phyloP scores from a whole-genome alignment of 2,329 filamentous ascomycete genomes.

The Aspergillus persii region DNA sequence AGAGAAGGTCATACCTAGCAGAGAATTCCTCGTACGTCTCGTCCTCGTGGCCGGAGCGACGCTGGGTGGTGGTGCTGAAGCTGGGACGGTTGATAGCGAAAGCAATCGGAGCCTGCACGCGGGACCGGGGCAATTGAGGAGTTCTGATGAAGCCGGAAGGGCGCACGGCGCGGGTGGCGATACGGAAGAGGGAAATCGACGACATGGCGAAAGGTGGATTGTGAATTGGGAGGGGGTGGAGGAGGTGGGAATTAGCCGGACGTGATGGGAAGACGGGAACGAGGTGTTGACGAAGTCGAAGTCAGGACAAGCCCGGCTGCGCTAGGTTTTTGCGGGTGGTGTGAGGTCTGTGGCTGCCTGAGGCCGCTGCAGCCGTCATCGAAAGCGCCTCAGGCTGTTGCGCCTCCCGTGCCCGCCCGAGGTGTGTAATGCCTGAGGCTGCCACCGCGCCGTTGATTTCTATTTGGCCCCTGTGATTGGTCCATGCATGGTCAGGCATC shows the following conservation, averaged over 20 bases:
- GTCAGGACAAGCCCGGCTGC: conserved; percentile 20
- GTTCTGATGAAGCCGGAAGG: conserved; percentile 62
- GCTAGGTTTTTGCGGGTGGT: conserved; percentile 41
- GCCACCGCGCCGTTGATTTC: conserved; percentile 17
- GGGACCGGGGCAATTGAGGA: conserved; percentile 57
- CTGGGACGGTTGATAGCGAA: conserved; percentile 60
- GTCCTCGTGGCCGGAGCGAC: conserved; percentile 68
- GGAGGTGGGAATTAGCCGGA: neutral
- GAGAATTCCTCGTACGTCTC: conserved; percentile 99
- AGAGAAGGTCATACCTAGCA: conserved; percentile 68
- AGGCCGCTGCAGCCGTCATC: conserved; percentile 18
- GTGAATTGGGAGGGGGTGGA: conserved; percentile 22
- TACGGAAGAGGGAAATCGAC: conserved; percentile 66
- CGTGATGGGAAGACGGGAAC: conserved; percentile 10
- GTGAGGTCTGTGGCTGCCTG: conserved; percentile 30
- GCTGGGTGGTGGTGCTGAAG: conserved; percentile 55
- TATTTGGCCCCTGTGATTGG: conserved; percentile 28
- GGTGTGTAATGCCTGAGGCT: conserved; percentile 28
- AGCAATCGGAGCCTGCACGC: conserved; percentile 56
- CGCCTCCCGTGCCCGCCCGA: conserved; percentile 22
- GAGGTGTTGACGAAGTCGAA: conserved; percentile 24
- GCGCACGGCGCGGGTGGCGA: conserved; percentile 65
- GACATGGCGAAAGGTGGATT: conserved; percentile 53
- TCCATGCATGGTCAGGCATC: neutral
- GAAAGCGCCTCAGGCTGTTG: conserved; percentile 8